Evolutionary conservation across 768 basidiomycete species (phyloP), one percentile per base, ranked within the genome.

Genomic region (Leccinum truebloodii): DNA sequence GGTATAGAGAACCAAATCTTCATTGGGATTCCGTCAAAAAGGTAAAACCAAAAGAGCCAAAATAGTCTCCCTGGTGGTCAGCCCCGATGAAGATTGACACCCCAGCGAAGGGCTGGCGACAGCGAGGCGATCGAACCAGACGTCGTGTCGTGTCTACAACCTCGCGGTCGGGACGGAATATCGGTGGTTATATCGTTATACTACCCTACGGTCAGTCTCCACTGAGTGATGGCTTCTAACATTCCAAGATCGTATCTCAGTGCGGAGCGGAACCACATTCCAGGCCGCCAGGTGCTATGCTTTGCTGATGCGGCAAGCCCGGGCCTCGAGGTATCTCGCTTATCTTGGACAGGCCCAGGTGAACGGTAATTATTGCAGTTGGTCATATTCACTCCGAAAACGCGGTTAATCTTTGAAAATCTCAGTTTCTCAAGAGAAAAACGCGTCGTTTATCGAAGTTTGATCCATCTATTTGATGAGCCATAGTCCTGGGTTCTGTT

Each of bases 41-140:
- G 67, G 51, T 65, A 65, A 76, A 74, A 73, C 71, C 26, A 55
- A 71, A 72, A 73, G 69, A 75, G 74, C 67, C 69, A 76, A 76
- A 71, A 64, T 59, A 58, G 64, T 63, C 61, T 61, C 70, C 65
- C 58, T 67, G 66, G 58, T 63, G 70, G 66, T 49, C 55, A 49
- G 49, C 53, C 63, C 64, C 66, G 69, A 66, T 48, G 52, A 61
- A 52, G 65, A 61, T 49, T n/a, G n/a, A n/a, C 55, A 62, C 50
- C 57, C 63, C 62, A 63, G 59, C 63, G 60, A 63, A 64, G 61
- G 65, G 55, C 55, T 61, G 57, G 62, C 34, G 52, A 62, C 52
- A 64, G 65, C 62, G 65, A 62, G 64, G 61, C 55, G 57, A 65
- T 60, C 54, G 55, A 56, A 59, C 52, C 41, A 26, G 44, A 59